These are phyloP conservation scores for Elasticomyces elasticus DNA, from an alignment of 495 filamentous ascomycete species.

Conservation along the genomic window DNA sequence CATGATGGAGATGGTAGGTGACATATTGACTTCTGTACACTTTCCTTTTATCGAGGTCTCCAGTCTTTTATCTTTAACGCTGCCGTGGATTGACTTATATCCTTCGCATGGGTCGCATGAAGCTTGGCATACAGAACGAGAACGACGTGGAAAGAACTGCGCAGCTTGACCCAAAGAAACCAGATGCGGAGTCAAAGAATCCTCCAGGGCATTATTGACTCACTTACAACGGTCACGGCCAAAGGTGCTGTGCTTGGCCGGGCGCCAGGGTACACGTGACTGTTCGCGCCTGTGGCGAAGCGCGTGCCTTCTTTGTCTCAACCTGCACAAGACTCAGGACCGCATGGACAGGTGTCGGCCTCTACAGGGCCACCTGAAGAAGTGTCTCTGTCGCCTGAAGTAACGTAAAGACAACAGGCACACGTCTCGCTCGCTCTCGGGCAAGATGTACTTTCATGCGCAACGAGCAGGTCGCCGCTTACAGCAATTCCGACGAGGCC, in stretches of 20 bases:
- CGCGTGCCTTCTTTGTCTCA: constrained; percentile 3
- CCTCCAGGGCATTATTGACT: not conserved
- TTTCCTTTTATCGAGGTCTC: not conserved
- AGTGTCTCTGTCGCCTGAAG: not conserved
- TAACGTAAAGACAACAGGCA: no score
- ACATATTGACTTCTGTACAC: not conserved
- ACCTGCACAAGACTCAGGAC: not conserved
- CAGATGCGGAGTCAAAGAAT: not conserved
- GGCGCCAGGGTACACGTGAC: constrained; percentile 1
- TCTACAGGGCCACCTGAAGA: not conserved
- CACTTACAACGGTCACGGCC: not conserved
- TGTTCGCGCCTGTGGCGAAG: not conserved
- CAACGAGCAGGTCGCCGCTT: not conserved
- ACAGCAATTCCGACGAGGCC: not conserved
- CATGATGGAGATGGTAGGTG: not conserved
- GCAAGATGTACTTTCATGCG: not conserved
- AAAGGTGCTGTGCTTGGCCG: not conserved
- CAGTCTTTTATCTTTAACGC: no score
- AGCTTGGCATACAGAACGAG: no score
- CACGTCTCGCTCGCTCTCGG: no score
- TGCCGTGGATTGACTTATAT: no score
- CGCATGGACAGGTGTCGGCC: not conserved
- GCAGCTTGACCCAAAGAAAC: no score
- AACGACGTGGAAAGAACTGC: not conserved
- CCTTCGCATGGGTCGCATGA: no score